phyloP scores from a whole-genome alignment of 139 green algal species.

The Chlorella sp. region DNA sequence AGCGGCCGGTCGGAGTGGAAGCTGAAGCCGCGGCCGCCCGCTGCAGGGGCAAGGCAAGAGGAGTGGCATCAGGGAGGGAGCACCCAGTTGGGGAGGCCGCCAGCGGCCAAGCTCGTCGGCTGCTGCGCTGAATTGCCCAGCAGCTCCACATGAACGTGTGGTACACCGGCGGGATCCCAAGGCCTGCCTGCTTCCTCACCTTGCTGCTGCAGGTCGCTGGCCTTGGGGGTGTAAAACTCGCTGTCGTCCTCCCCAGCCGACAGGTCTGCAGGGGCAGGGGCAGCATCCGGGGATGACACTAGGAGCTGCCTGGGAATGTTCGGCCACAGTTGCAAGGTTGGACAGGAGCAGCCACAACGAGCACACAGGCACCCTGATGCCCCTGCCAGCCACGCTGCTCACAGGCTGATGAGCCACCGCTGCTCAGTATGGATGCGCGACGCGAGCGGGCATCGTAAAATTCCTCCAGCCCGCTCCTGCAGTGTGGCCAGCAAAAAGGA shows the following conservation, averaged over 20 bases:
- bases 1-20: slow-evolving; percentile 22
- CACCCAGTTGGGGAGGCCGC: too few species aligned
- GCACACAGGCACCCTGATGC: background rate
- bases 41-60: background rate
- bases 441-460: slow-evolving; percentile 9
- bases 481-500: background rate
- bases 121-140: background rate
- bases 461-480: slow-evolving; percentile 14
- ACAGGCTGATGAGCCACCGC: slow-evolving; percentile 15
- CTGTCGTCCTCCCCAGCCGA: slow-evolving; percentile 18
- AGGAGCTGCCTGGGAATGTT: too few species aligned
- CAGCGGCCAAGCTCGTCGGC: background rate
- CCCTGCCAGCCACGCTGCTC: background rate
- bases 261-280: slow-evolving; percentile 1
- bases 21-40: slow-evolving; percentile 18
- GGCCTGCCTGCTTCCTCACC: background rate
- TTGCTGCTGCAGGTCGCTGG: background rate
- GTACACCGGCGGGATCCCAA: background rate
- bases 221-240: slow-evolving; percentile 25
- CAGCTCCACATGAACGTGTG: background rate
- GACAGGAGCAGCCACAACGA: background rate
- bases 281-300: too few species aligned
- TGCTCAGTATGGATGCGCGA: slow-evolving; percentile 3
- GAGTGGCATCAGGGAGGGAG: background rate
- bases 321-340: too few species aligned